A percentile compares a stretch with the other conserved stretches of the same genome.
phyloP scores from a whole-genome alignment of 371 early-diverging fungal genomes.

The Blyttiomyces sp. region DNA sequence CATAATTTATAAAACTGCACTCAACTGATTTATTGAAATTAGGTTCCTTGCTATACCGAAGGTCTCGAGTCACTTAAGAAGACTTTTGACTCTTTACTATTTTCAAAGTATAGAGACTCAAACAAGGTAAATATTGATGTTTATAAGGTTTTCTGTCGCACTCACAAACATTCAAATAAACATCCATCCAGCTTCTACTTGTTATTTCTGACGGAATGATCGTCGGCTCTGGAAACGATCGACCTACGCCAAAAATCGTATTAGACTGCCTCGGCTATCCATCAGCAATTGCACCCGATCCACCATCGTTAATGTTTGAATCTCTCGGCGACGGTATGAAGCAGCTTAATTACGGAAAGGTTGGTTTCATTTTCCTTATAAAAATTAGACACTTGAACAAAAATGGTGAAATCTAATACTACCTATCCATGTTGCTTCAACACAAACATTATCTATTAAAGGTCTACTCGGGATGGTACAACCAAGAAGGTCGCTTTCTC shows the following conservation, averaged over 20 bases:
- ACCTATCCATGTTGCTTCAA: not conserved
- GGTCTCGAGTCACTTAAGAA: constrained; percentile 86
- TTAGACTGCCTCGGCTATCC: constrained; percentile 82
- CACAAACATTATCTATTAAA: constrained; percentile 42
- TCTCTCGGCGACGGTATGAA: constrained; percentile 58
- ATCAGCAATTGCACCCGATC: constrained; percentile 51
- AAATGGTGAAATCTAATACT: not conserved
- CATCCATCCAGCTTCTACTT: not conserved
- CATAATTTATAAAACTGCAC: constrained; percentile 22
- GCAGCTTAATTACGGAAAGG: constrained; percentile 76
- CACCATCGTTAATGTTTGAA: constrained; percentile 50
- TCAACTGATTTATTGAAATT: constrained; percentile 5
- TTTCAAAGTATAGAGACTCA: constrained; percentile 89
- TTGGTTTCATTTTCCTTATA: constrained; percentile 19
- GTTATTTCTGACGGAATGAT: constrained; percentile 54
- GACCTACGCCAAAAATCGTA: constrained; percentile 86
- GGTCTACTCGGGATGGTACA: constrained; percentile 92
- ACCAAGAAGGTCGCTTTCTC: constrained; percentile 65
- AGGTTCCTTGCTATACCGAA: constrained; percentile 95
- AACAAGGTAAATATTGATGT: constrained; percentile 64
- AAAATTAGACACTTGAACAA: no score
- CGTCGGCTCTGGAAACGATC: constrained; percentile 84
- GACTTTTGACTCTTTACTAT: constrained; percentile 95
- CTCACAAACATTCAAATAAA: not conserved
- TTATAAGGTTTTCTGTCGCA: constrained; percentile 57